A percentile compares a stretch with the other conserved stretches of the same genome.
Conservation (phyloP, 257 asterid species). For the Jasminum sambac region DNA sequence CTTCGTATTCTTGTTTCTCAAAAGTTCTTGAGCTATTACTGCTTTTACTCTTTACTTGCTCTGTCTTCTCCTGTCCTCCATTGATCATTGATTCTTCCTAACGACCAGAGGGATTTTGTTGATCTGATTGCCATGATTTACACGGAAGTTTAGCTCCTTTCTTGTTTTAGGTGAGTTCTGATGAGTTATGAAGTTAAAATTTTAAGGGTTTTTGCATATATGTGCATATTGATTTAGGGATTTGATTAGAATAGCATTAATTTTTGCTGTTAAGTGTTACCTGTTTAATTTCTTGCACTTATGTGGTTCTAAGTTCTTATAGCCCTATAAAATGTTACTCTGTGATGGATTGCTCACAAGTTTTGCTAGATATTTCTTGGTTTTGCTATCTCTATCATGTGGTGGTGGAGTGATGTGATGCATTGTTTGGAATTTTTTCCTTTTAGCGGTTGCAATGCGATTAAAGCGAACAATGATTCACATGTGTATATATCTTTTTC, state of each 20-base stretch:
- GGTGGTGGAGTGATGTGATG: conserved; percentile 36
- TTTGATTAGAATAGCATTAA: conserved; percentile 18
- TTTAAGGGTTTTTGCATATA: conserved; percentile 10
- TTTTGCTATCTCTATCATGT: conserved; percentile 24
- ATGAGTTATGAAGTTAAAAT: conserved; percentile 8
- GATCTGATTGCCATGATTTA: conserved; percentile 31
- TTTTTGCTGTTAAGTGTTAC: conserved; percentile 9
- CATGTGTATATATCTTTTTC: conserved; percentile 28
- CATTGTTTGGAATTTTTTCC: conserved; percentile 24
- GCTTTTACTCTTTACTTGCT: conserved; percentile 25
- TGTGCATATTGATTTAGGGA: conserved; percentile 17
- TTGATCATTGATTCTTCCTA: conserved; percentile 24
- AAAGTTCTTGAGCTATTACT: conserved; percentile 21
- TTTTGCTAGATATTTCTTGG: conserved; percentile 26
- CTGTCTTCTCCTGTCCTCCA: conserved; percentile 21
- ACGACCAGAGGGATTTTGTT: conserved; percentile 22
- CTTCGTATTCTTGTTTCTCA: conserved; percentile 37
- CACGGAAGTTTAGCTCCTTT: conserved; percentile 23
- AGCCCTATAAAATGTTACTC: neutral
- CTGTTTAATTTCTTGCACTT: conserved; percentile 9
- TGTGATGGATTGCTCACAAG: neutral
- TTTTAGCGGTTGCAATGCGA: conserved; percentile 25
- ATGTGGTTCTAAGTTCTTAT: conserved; percentile 1
- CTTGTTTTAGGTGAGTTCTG: conserved; percentile 33
- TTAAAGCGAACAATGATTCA: conserved; percentile 35